phyloP scores from a whole-genome alignment of 2,329 filamentous ascomycete species.

The Xylariales sp. region DNA sequence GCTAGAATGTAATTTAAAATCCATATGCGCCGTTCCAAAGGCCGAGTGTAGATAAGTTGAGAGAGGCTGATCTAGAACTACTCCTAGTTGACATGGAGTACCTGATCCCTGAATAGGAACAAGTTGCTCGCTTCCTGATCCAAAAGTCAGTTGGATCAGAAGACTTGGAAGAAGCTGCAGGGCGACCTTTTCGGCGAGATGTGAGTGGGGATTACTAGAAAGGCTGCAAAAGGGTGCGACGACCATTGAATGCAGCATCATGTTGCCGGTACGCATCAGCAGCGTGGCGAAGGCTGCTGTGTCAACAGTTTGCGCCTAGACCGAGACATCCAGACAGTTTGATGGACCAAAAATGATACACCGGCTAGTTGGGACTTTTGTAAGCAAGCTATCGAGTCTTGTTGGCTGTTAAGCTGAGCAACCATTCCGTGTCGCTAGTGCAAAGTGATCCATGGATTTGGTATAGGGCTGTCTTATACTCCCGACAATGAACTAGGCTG shows the following conservation, averaged over 20 bases:
- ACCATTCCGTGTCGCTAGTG: slow-evolving; percentile 23
- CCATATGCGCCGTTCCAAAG: not conserved
- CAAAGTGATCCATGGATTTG: slow-evolving; percentile 25
- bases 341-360: slow-evolving; percentile 8
- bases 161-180: slow-evolving; percentile 33
- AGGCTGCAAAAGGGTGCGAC: slow-evolving; percentile 12
- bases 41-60: not conserved
- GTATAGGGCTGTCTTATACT: slow-evolving; percentile 23
- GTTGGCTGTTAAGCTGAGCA: slow-evolving; percentile 30
- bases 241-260: slow-evolving; percentile 11
- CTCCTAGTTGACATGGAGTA: not conserved
- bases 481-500: not conserved
- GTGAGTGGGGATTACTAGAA: slow-evolving; percentile 28
- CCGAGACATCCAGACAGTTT: slow-evolving; percentile 9
- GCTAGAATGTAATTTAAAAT: not conserved
- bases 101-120: not conserved
- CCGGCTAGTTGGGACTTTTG: slow-evolving; percentile 3
- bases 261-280: slow-evolving; percentile 10
- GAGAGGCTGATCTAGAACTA: not conserved
- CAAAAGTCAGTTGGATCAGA: slow-evolving; percentile 32
- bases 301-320: slow-evolving; percentile 1
- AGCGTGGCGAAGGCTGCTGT: slow-evolving; percentile 8
- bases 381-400: slow-evolving; percentile 8
- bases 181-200: slow-evolving; percentile 32
- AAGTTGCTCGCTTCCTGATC: slow-evolving; percentile 10